Conservation (phyloP, 2,329 filamentous ascomycete species). For the Colletotrichum sp. region DNA sequence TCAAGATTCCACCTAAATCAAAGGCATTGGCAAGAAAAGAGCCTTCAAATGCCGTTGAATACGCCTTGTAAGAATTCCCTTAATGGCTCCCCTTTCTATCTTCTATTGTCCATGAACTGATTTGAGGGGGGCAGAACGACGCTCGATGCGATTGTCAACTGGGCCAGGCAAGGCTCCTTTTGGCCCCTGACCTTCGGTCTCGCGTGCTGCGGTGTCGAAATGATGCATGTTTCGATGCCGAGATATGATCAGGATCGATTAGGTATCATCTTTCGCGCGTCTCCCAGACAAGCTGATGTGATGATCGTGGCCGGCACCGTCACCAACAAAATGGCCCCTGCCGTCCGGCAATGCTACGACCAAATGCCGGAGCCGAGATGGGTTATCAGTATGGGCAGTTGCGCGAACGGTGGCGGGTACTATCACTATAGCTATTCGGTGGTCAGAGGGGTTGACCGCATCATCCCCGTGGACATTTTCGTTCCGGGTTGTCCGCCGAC, state of each 20-base stretch:
- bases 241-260: slow-evolving; percentile 68
- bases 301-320: slow-evolving; percentile 73
- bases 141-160: slow-evolving; percentile 59
- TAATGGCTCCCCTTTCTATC: fast-evolving
- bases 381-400: slow-evolving; percentile 73
- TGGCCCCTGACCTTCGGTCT: slow-evolving; percentile 69
- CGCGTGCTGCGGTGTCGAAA: slow-evolving; percentile 67
- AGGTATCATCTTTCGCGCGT: slow-evolving; percentile 71
- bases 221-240: slow-evolving; percentile 69
- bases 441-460: slow-evolving; percentile 67
- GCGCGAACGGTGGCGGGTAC: slow-evolving; percentile 75
- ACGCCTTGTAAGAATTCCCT: slow-evolving; percentile 17
- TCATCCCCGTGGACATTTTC: slow-evolving; percentile 72
- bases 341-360: slow-evolving; percentile 68
- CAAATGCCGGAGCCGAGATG: slow-evolving; percentile 72
- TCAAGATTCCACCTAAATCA: not conserved
- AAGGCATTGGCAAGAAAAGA: not conserved
- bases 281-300: slow-evolving; percentile 67
- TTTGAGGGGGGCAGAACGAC: slow-evolving; percentile 47
- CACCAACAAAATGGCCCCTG: slow-evolving; percentile 72
- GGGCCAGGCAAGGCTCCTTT: slow-evolving; percentile 63
- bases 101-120: not conserved
- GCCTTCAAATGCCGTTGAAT: slow-evolving; percentile 17
- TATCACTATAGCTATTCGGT: slow-evolving; percentile 77
- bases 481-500: slow-evolving; percentile 67